Evolutionary conservation across 345 rosid genomes (phyloP), one percentile per base, ranked within the genome.

Genomic region (Eucalyptus cloeziana): DNA sequence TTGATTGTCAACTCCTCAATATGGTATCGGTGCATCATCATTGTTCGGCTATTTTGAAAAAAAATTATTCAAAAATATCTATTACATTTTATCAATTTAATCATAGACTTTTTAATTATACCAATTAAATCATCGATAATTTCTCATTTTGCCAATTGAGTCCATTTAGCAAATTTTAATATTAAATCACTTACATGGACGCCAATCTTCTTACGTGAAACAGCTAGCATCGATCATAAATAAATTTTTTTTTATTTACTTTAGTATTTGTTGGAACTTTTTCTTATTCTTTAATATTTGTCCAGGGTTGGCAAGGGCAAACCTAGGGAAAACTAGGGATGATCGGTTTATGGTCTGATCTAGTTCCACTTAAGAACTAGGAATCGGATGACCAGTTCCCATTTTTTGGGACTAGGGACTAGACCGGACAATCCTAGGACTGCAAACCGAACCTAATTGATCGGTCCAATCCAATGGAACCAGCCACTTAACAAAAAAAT

Each of bases 381-480:
- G 10, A 52, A 52, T 19, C 2, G 0, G 58, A 19, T 52, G 24
- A 52, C 10, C 0, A 3, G 2, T 52, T 52, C 24, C 56, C 24
- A 52, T 52, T 52, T 52, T 52, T 19, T 52, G 56, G 56, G 56
- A 52, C 0, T 0, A 0, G 1, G 58, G 25, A 52, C 58, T 52
- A 52, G 5, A 8, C 5, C 5, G 5, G 1, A 52, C 0, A 1
- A 52, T 52, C 24, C 5, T 52, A 52, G 58, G 58, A 21, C 0
- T 1, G 9, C 10, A 52, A 52, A 8, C 1, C 1, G 0, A 0
- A 52, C 10, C 1, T 7, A 0, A 0, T 4, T 0, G 1, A 3
- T 2, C 0, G 10, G 58, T 52, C 58, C 58, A 52, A 52, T 52
- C 5, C 24, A 7, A 52, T 52, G 58, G 1, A 52, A 52, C 2